These are phyloP conservation scores for Centrapalus pauciflorus DNA, from an alignment of 129 eudicot genomes.

Conservation along the genomic window DNA sequence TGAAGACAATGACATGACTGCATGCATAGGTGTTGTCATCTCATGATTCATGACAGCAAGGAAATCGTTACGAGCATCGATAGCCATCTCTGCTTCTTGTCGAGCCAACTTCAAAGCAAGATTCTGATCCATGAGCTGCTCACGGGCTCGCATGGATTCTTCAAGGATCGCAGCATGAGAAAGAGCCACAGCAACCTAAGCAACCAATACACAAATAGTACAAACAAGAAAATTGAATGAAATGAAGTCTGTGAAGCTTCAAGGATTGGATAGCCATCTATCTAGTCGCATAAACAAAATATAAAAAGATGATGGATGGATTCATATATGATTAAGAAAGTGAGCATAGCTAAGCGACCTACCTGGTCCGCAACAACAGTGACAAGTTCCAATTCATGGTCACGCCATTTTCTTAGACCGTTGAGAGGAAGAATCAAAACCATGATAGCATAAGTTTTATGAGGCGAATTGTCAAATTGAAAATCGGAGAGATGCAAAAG, in stretches of 20 bases:
- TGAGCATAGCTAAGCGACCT: background rate
- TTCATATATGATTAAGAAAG: no score
- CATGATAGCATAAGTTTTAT: conserved; percentile 62
- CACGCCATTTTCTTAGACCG: conserved; percentile 57
- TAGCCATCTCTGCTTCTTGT: conserved; percentile 67
- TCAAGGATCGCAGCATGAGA: conserved; percentile 66
- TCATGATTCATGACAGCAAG: conserved; percentile 62
- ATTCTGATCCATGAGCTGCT: conserved; percentile 63
- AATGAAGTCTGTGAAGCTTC: background rate
- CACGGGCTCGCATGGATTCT: conserved; percentile 64
- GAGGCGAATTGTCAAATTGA: conserved; percentile 47
- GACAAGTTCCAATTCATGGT: conserved; percentile 62
- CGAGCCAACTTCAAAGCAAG: conserved; percentile 55
- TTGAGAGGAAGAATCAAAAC: conserved; percentile 60
- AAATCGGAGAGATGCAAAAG: conserved; percentile 42
- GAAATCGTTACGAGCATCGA: conserved; percentile 62
- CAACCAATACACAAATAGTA: no score
- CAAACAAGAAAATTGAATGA: background rate
- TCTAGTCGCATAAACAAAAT: background rate
- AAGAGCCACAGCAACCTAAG: conserved; percentile 73
- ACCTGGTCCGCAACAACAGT: conserved; percentile 79
- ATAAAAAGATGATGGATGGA: no score
- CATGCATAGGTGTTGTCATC: conserved; percentile 71
- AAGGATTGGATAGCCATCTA: no score
- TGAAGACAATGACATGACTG: conserved; percentile 47